phyloP scores from a whole-genome alignment of 2,329 filamentous ascomycete species.

The Sclerotinia subarctica region DNA sequence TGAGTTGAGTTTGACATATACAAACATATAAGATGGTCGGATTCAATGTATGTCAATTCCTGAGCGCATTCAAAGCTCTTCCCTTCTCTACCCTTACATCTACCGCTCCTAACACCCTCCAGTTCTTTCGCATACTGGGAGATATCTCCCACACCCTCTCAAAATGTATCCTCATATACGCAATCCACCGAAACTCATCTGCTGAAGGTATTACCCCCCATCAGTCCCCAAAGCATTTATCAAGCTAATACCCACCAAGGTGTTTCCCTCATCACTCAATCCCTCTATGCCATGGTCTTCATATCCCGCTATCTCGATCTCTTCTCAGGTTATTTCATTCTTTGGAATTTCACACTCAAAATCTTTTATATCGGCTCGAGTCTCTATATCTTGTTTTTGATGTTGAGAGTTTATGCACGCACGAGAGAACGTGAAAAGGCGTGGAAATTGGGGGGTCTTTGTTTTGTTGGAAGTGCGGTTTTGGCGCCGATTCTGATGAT shows the following conservation, averaged over 20 bases:
- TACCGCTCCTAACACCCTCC: neutral
- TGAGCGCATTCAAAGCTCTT: neutral
- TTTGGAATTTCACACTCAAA: slow-evolving; percentile 81
- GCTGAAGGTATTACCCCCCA: slow-evolving; percentile 60
- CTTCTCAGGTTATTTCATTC: slow-evolving; percentile 50
- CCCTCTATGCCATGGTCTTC: slow-evolving; percentile 84
- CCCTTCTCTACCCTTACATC: neutral
- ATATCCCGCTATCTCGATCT: slow-evolving; percentile 82
- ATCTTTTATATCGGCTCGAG: slow-evolving; percentile 82
- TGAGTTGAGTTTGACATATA: neutral
- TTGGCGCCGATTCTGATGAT: slow-evolving; percentile 70
- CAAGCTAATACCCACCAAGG: neutral
- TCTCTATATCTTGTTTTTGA: slow-evolving; percentile 80
- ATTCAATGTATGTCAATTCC: slow-evolving; percentile 30
- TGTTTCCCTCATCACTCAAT: slow-evolving; percentile 87
- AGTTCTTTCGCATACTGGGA: slow-evolving; percentile 70
- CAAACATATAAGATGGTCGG: slow-evolving; percentile 22
- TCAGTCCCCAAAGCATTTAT: too few species aligned
- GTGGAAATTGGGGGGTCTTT: slow-evolving; percentile 82
- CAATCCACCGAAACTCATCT: slow-evolving; percentile 83
- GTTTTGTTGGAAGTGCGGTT: slow-evolving; percentile 61
- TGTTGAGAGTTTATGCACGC: slow-evolving; percentile 81
- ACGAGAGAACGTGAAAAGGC: slow-evolving; percentile 88
- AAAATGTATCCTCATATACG: slow-evolving; percentile 86
- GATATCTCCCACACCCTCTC: slow-evolving; percentile 82